Base-by-base conservation (phyloP, 2,329 filamentous ascomycete species). In the Chrysoporthe puriensis region DNA sequence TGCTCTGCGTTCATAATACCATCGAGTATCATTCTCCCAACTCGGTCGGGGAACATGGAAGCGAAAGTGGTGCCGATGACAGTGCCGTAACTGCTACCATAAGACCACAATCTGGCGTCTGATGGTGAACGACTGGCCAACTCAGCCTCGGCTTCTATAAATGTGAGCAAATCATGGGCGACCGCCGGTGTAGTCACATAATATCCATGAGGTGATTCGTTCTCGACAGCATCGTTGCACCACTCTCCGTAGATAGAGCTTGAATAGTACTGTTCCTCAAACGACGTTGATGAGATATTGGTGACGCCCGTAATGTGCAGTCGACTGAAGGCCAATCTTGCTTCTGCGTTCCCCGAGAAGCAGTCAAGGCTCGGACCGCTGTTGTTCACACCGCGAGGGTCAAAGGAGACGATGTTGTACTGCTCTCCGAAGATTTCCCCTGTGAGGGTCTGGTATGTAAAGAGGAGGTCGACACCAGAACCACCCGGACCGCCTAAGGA, bases 41-140 rank as follows among this genome's bases (percentile, higher is more conserved):
- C 82, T 52, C 79, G 79, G 42, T 78, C 71, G 1, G 83, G 83
- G 52, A 85, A 85, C 79, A 85, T 81, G 70, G 78, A 79, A 44
- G 81, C 83, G 65, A 82, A 85, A 0, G 81, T 84, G 73, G 85
- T 82, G 0, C 81, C 84, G 59, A 85, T 84, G 8, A 80, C 82
- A 0, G 83, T 85, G 42, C 84, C 84, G 68, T 85, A 85, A 70
- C 82, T 84, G 48, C 84, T 79, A 0, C 81, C 81, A 79, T 79
- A 82, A 62, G 79, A 82, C 72, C 76, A 81, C 8, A 84, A 75
- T 73, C 79, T 80, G 6, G 76, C 75, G 1, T 77, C 70, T 58
- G 73, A 71, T 50, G 71, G 48, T 21, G 48, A 21, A 8, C 16
- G 48, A 21, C 16, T 14, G 21, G 48, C 48, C 48, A 50, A 21